Evolutionary conservation across 2,329 filamentous ascomycete genomes (phyloP), one percentile per base, ranked within the genome.

Genomic region (Raffaelea deltoideospora): DNA sequence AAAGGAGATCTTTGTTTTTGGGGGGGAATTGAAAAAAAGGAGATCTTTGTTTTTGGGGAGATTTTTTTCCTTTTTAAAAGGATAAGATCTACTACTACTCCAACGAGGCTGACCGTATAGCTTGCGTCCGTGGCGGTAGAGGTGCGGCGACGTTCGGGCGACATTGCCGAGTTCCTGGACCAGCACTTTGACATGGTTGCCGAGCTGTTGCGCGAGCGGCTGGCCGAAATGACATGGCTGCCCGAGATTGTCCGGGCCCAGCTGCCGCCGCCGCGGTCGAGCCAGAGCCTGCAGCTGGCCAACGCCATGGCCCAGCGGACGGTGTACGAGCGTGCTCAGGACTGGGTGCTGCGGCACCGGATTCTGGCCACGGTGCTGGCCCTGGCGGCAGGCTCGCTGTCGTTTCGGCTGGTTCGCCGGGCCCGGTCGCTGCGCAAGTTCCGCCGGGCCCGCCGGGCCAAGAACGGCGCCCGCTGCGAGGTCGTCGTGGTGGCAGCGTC

Each of bases 401-500:
- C 63, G 18, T 76, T 72, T 53, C 61, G 61, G 40, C 57, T 59
- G 20, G 67, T 71, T 43, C 57, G 59, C 40, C 63, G 53, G 37
- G 64, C 56, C 38, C 65, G 75, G 39, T 72, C 72, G 41, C 64
- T 69, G 37, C 74, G 71, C 41, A 81, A 76, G 53, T 69, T 69
- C 37, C 72, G 88, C 45, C 73, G 84, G 43, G 90, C 87, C 10
- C 78, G 69, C 58, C 75, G 81, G 38, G 82, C 85, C 3, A 68
- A 70, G 34, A 93, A 85, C 59, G 90, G 90, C 19, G 84, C 83
- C 4, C 72, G 90, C 37, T 76, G 79, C 44, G 90, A 98, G 56
- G 88, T 96, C 5, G 63, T 76, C 53, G 81, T 96, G 21, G 71
- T 96, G 43, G 86, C 86, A 18, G 88, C 88, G n/a, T 86, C 84